phyloP scores from a whole-genome alignment of 306 rosid genomes.

The Pyrus betulifolia region DNA sequence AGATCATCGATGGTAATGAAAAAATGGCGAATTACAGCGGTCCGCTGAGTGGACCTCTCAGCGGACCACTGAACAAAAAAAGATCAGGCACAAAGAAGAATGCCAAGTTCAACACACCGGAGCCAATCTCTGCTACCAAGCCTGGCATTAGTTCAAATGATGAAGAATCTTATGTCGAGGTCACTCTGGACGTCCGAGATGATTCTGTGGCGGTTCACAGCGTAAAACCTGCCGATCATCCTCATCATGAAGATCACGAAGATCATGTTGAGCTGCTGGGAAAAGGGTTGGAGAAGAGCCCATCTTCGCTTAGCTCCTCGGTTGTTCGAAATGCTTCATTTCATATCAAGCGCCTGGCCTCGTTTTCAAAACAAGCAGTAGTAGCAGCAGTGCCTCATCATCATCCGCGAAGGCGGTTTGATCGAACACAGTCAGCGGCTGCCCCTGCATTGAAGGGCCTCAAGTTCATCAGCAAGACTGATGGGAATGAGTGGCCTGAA shows the following conservation, averaged over 20 bases:
- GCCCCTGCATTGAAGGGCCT: constrained; percentile 44
- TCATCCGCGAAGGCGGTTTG: constrained; percentile 28
- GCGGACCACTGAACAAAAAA: not conserved
- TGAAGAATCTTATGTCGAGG: constrained; percentile 29
- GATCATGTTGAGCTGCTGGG: constrained; percentile 28
- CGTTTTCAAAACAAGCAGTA: constrained; percentile 11
- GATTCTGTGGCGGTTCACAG: constrained; percentile 41
- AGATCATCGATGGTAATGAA: not conserved
- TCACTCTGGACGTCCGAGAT: constrained; percentile 33
- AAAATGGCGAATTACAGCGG: not conserved
- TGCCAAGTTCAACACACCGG: not conserved
- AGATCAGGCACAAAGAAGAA: not conserved
- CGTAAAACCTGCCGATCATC: constrained; percentile 22
- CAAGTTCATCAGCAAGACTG: constrained; percentile 40
- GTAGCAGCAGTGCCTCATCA: not conserved
- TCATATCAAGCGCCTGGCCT: constrained; percentile 25
- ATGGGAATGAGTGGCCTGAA: constrained; percentile 26
- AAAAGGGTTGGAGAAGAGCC: constrained; percentile 18
- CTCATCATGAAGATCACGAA: not conserved
- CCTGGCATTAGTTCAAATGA: not conserved
- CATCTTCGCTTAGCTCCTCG: not conserved
- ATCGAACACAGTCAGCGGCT: constrained; percentile 43
- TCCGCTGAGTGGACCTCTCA: not conserved
- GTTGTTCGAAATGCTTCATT: constrained; percentile 24
- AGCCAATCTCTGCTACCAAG: not conserved